Conservation (phyloP, 2,329 filamentous ascomycete species). For the Aspergillus piperis region DNA sequence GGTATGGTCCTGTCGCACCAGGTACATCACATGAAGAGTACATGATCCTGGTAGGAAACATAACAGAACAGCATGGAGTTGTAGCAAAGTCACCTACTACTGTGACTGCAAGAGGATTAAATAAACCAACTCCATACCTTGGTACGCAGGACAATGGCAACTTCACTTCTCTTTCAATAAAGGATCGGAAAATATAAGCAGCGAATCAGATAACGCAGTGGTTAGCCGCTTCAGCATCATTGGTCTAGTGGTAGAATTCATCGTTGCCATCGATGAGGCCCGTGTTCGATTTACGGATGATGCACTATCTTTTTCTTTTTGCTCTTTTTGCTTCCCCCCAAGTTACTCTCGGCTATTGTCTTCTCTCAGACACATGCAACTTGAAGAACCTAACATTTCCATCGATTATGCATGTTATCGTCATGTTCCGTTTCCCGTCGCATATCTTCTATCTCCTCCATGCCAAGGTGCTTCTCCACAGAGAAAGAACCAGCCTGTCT, state of each 20-base stretch:
- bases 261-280: constrained; percentile 50
- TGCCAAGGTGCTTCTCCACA: not conserved
- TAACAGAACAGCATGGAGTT: too few species aligned
- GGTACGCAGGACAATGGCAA: too few species aligned
- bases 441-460: not conserved
- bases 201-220: not conserved
- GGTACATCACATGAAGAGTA: too few species aligned
- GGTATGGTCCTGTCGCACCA: not conserved
- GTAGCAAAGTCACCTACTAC: too few species aligned
- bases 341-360: not conserved
- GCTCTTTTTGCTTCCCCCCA: not conserved
- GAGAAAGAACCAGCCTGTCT: not conserved
- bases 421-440: not conserved
- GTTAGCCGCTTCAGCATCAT: constrained; percentile 34
- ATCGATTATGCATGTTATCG: not conserved
- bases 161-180: fast-evolving
- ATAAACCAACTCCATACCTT: too few species aligned
- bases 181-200: not conserved
- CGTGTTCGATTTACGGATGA: constrained; percentile 52
- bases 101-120: too few species aligned
- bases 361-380: too few species aligned
- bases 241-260: constrained; percentile 50
- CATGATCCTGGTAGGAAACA: too few species aligned
- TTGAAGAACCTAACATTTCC: too few species aligned
- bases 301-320: constrained; percentile 30